These are phyloP conservation scores for Apocynum venetum DNA, from an alignment of 257 asterid genomes.

Conservation along the genomic window DNA sequence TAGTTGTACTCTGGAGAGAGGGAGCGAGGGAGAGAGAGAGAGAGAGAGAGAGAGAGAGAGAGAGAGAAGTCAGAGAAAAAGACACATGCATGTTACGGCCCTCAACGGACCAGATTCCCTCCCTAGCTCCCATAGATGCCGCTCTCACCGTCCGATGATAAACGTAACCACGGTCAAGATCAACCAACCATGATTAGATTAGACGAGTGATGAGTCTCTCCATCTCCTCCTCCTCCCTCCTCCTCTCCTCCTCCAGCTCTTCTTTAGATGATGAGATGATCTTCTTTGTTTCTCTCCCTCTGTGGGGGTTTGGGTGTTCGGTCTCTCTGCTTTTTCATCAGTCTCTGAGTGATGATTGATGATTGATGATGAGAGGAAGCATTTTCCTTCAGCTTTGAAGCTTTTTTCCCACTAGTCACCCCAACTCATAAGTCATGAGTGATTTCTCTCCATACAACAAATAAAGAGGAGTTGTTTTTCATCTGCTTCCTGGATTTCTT, in stretches of 20 bases:
- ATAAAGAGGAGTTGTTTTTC: background rate
- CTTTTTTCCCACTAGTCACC: background rate
- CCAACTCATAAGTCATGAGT: background rate
- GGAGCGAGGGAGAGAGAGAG: too few species aligned
- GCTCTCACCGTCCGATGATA: slow-evolving; percentile 10
- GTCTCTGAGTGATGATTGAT: background rate
- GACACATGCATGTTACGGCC: slow-evolving; percentile 33
- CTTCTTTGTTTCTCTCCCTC: background rate
- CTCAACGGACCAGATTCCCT: slow-evolving; percentile 33
- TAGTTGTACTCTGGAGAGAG: too few species aligned
- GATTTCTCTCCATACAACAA: background rate
- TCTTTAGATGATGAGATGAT: too few species aligned
- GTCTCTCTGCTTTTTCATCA: background rate
- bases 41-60: background rate
- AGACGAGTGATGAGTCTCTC: background rate
- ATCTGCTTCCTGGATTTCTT: background rate
- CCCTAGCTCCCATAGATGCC: background rate
- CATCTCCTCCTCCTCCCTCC: too few species aligned
- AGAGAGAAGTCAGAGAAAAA: slow-evolving; percentile 26
- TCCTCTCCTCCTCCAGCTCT: too few species aligned
- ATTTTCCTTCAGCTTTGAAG: background rate
- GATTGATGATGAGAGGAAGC: background rate
- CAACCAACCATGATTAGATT: background rate
- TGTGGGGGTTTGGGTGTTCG: background rate
- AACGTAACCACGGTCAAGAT: background rate